These are phyloP conservation scores for Plantago major DNA, from an alignment of 257 asterid genomes.

Conservation along the genomic window DNA sequence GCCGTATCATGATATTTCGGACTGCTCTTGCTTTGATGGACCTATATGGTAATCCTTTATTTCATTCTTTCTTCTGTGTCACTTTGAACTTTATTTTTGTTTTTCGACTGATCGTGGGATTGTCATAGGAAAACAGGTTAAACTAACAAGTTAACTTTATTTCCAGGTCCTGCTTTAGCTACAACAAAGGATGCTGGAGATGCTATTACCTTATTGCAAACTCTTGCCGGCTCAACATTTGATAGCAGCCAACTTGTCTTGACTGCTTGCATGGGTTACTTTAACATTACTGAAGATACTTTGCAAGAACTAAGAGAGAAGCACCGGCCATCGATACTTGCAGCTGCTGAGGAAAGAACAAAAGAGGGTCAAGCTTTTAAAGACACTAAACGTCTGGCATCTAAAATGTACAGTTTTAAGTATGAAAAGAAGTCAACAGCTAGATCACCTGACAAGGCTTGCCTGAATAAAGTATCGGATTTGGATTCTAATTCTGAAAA, in stretches of 20 bases:
- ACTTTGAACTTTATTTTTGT: neutral
- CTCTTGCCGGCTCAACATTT: slow-evolving; percentile 79
- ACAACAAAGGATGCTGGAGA: slow-evolving; percentile 92
- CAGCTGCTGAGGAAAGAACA: slow-evolving; percentile 57
- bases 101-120: too few relatives aligned
- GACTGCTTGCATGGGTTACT: slow-evolving; percentile 91
- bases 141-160: slow-evolving; percentile 11
- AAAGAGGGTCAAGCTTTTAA: slow-evolving; percentile 50
- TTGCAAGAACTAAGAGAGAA: slow-evolving; percentile 59
- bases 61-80: neutral
- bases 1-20: slow-evolving; percentile 91
- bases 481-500: slow-evolving; percentile 40
- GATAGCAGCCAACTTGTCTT: slow-evolving; percentile 96
- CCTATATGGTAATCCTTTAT: slow-evolving; percentile 57
- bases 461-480: slow-evolving; percentile 21
- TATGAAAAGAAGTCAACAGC: slow-evolving; percentile 44
- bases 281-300: slow-evolving; percentile 60
- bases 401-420: slow-evolving; percentile 85
- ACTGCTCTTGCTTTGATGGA: slow-evolving; percentile 94
- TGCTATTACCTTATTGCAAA: slow-evolving; percentile 72
- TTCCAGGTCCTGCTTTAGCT: slow-evolving; percentile 76
- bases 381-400: slow-evolving; percentile 73
- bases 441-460: slow-evolving; percentile 33
- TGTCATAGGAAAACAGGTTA: slow-evolving; percentile 13
- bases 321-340: slow-evolving; percentile 71